Evolutionary conservation across 352 stramenopile genomes (phyloP).

Genomic region (Phytophthora vignae): DNA sequence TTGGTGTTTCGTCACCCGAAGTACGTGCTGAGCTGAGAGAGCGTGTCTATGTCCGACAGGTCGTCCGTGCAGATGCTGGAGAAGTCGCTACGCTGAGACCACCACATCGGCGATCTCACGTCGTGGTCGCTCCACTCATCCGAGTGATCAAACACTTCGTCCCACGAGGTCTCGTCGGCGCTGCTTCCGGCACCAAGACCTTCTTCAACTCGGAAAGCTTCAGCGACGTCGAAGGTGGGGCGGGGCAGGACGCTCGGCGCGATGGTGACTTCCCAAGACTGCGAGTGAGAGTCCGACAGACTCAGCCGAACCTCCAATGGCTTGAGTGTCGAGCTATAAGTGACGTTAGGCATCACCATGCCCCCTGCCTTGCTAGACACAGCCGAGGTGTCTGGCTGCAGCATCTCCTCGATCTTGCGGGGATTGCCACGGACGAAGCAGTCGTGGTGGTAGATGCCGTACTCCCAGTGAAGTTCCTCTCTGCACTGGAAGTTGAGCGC

Average conservation of each 20-base stretch:
- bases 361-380: constrained; percentile 9
- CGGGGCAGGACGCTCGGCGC: constrained; percentile 41
- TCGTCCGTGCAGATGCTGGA: constrained; percentile 70
- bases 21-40: constrained; percentile 52
- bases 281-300: constrained; percentile 29
- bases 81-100: constrained; percentile 47
- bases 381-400: background rate
- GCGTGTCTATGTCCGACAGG: constrained; percentile 55
- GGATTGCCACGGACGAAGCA: constrained; percentile 31
- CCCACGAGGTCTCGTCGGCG: constrained; percentile 6
- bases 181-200: background rate
- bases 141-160: constrained; percentile 10
- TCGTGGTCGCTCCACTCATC: constrained; percentile 32
- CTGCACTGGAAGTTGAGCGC: constrained; percentile 30
- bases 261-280: constrained; percentile 50
- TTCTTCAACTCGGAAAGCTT: constrained; percentile 9
- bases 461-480: constrained; percentile 18
- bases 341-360: constrained; percentile 41
- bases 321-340: constrained; percentile 50
- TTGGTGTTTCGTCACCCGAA: too few relatives aligned
- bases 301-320: constrained; percentile 65
- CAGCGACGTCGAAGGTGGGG: constrained; percentile 19
- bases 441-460: constrained; percentile 31
- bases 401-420: constrained; percentile 28
- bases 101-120: constrained; percentile 42